A percentile compares a stretch with the other conserved stretches of the same genome.
These are phyloP conservation scores for Actinidia chinensis DNA, from an alignment of 179 eudicot genomes.

Conservation along the genomic window DNA sequence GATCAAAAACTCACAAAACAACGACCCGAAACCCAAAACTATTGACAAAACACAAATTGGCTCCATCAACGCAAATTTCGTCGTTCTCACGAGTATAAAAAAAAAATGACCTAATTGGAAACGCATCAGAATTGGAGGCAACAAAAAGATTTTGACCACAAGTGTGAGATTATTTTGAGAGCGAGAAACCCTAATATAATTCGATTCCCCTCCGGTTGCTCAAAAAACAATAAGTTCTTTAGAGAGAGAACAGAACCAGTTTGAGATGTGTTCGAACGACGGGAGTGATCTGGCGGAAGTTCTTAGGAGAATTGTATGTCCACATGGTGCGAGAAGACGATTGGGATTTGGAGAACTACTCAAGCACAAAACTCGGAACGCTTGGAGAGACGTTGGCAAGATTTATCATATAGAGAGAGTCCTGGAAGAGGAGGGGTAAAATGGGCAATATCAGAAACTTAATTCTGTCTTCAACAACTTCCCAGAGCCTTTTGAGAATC, in stretches of 20 bases:
- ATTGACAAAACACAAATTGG: too few relatives aligned
- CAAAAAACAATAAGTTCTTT: background rate
- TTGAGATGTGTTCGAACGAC: slow-evolving; percentile 72
- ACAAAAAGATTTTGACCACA: too few relatives aligned
- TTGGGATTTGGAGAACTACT: slow-evolving; percentile 55
- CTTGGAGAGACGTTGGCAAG: background rate
- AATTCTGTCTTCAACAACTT: too few relatives aligned
- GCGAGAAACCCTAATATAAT: background rate
- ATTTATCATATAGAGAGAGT: too few relatives aligned
- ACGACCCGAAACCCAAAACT: too few relatives aligned
- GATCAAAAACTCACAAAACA: too few relatives aligned
- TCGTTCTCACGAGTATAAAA: background rate
- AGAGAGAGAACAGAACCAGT: background rate
- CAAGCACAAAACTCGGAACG: background rate
- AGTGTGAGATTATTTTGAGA: too few relatives aligned
- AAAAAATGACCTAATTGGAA: background rate
- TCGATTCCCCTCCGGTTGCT: background rate
- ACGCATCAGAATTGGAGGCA: too few relatives aligned
- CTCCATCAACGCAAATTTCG: too few relatives aligned
- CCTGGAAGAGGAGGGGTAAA: background rate
- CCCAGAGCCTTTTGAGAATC: too few relatives aligned
- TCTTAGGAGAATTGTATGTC: slow-evolving; percentile 73
- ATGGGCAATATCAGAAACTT: background rate
- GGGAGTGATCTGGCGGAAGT: slow-evolving; percentile 76
- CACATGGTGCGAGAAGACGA: slow-evolving; percentile 42